Percentiles rank a stretch among this genome's conserved stretches.
phyloP scores from a whole-genome alignment of 75 land plant species.

The Pinus tabuliformis region DNA sequence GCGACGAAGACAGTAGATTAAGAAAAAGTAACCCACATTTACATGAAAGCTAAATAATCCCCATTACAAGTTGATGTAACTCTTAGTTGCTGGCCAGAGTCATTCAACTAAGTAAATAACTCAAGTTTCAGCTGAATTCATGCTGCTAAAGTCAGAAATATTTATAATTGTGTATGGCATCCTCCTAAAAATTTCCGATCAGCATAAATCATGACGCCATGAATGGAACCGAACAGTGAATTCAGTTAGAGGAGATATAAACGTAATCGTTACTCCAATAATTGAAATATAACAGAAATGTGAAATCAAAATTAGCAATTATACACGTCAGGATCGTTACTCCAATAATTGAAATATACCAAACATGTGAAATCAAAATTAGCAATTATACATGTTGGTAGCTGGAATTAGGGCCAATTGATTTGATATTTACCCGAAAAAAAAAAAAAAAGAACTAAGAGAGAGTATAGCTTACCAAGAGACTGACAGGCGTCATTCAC shows the following conservation, averaged over 20 bases:
- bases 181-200: too few species aligned
- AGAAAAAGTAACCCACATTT: too few species aligned
- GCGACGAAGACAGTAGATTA: too few species aligned
- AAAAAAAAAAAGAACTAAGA: background rate
- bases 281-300: background rate
- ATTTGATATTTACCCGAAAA: background rate
- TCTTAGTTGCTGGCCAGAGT: too few species aligned
- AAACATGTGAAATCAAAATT: background rate
- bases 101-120: too few species aligned
- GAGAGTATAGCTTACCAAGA: slow-evolving; percentile 36
- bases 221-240: background rate
- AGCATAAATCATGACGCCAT: background rate
- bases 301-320: background rate
- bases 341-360: background rate
- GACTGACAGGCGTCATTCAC: slow-evolving; percentile 57
- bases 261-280: background rate
- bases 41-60: too few species aligned
- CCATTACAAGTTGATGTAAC: too few species aligned
- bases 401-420: too few species aligned
- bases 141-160: too few species aligned
- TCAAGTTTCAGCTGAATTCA: too few species aligned
- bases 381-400: too few species aligned
- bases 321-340: background rate
- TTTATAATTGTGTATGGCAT: too few species aligned
- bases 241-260: background rate